A percentile compares a stretch with the other conserved stretches of the same genome.
Conservation (phyloP, 768 basidiomycete species). For the Lactifluus pinguis region DNA sequence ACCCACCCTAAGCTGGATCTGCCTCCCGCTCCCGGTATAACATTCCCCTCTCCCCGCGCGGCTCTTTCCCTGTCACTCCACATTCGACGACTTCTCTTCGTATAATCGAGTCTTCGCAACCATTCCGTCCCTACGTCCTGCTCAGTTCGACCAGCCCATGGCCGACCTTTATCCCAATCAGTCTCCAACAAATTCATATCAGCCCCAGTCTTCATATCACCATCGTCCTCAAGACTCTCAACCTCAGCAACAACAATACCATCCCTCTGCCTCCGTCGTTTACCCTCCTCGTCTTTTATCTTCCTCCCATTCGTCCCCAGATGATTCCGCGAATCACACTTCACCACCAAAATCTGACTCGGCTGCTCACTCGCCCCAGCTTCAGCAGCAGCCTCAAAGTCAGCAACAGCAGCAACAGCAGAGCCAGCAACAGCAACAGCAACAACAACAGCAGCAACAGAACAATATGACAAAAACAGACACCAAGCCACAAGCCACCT, state of each 20-base stretch:
- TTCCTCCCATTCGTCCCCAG: conserved; percentile 18
- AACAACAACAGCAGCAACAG: conserved; percentile 1
- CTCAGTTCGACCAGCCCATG: conserved; percentile 30
- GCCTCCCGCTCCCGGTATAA: conserved; percentile 24
- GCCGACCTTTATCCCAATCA: conserved; percentile 22
- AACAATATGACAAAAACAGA: conserved; percentile 16
- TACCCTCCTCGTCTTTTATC: conserved; percentile 15
- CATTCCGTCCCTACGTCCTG: conserved; percentile 34
- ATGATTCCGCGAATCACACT: conserved; percentile 12
- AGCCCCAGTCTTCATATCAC: conserved; percentile 15
- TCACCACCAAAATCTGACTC: conserved; percentile 19
- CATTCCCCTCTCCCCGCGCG: conserved; percentile 19
- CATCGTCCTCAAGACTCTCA: conserved; percentile 14
- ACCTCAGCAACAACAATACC: conserved; percentile 10
- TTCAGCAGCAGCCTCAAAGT: conserved; percentile 6
- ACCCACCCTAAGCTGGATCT: conserved; percentile 23
- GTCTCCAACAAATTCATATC: conserved; percentile 15
- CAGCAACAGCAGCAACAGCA: conserved; percentile 2
- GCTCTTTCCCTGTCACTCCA: conserved; percentile 19
- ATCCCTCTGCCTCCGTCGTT: conserved; percentile 13
- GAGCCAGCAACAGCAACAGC: neutral
- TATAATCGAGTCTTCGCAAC: conserved; percentile 17
- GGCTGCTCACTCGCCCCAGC: conserved; percentile 13
- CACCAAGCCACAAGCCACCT: conserved; percentile 40
- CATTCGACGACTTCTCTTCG: conserved; percentile 15